A percentile compares a stretch with the other conserved stretches of the same genome.
Evolutionary conservation across 768 basidiomycete species (phyloP).

Genomic region (Suillus fuscotomentosus): DNA sequence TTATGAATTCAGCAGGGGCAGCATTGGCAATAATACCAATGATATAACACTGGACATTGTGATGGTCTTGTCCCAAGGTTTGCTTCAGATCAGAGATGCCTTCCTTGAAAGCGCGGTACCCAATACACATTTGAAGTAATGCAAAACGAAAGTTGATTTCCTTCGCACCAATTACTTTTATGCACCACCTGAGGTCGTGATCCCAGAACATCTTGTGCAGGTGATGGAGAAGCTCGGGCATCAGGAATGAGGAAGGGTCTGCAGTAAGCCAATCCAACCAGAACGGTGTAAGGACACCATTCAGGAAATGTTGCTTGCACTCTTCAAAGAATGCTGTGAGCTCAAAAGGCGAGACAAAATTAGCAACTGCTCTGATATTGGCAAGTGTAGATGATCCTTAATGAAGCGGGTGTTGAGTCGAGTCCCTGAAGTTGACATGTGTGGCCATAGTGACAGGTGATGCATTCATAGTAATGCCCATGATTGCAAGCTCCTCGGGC

Average conservation of each 20-base stretch:
- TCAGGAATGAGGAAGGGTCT: constrained; percentile 32
- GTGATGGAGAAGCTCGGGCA: constrained; percentile 38
- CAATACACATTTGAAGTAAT: constrained; percentile 34
- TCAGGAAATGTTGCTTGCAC: too few species aligned
- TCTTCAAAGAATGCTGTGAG: too few species aligned
- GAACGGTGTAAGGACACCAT: too few species aligned
- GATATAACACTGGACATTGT: constrained; percentile 34
- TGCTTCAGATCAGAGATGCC: constrained; percentile 43
- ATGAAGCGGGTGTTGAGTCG: too few species aligned
- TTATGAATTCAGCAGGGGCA: constrained; percentile 28
- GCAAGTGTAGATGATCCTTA: too few species aligned
- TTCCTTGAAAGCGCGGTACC: constrained; percentile 37
- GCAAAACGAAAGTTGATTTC: constrained; percentile 39
- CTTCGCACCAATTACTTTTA: constrained; percentile 22
- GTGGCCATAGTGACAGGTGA: constrained; percentile 19
- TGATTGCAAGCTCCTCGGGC: constrained; percentile 2
- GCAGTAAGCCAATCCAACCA: constrained; percentile 14
- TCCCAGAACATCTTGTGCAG: constrained; percentile 40
- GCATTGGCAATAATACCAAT: constrained; percentile 34
- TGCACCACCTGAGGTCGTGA: constrained; percentile 38
- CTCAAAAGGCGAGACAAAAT: too few species aligned
- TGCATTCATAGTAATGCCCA: constrained; percentile 17
- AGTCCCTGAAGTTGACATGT: too few species aligned
- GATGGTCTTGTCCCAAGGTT: constrained; percentile 38
- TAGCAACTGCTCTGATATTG: too few species aligned